phyloP scores from a whole-genome alignment of 2,329 filamentous ascomycete genomes.

The Ceratocystis cubensis region DNA sequence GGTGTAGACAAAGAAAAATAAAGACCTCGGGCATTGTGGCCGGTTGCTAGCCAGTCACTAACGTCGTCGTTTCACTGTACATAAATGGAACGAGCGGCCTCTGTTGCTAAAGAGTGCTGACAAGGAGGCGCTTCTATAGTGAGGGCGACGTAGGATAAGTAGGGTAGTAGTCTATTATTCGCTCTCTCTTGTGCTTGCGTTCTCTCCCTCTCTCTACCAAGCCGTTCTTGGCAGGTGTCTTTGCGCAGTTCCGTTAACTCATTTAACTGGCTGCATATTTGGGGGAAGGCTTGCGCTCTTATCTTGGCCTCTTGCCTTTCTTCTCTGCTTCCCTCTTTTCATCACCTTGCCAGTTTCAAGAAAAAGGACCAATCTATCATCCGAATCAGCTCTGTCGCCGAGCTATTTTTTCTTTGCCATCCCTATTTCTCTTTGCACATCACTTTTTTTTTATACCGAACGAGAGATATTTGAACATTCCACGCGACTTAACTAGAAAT shows the following conservation, averaged over 20 bases:
- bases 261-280: neutral
- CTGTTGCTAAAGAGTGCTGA: too few relatives aligned
- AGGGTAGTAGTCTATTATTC: neutral
- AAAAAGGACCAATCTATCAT: too few relatives aligned
- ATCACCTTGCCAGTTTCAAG: neutral
- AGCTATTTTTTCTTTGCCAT: neutral
- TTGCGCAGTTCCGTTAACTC: neutral
- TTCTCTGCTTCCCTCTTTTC: neutral
- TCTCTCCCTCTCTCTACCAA: neutral
- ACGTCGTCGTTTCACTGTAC: too few relatives aligned
- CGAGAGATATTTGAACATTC: too few relatives aligned
- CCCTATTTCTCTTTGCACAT: neutral
- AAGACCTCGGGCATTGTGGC: too few relatives aligned
- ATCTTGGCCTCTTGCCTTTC: neutral
- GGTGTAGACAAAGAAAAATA: too few relatives aligned
- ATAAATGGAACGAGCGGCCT: too few relatives aligned
- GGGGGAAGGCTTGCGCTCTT: neutral
- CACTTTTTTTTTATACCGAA: neutral
- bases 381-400: neutral
- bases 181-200: too few relatives aligned
- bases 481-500: neutral
- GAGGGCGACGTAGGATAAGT: neutral
- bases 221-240: slow-evolving; percentile 4
- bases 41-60: too few relatives aligned
- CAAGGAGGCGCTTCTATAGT: too few relatives aligned